Conservation (phyloP, 148 eudicot species). For the Agrostemma githago region DNA sequence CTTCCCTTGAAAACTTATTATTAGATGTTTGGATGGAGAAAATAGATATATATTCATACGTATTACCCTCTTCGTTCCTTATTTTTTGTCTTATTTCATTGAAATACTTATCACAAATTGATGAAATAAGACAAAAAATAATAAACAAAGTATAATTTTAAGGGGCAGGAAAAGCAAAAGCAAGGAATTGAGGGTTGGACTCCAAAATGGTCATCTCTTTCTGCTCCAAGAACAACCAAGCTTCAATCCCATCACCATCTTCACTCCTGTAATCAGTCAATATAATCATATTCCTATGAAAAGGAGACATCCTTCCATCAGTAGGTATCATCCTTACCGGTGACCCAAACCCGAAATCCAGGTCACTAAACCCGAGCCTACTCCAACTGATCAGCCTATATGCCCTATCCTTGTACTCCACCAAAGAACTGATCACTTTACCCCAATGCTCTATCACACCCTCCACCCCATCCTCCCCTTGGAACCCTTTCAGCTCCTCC, state of each 20-base stretch:
- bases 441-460: slow-evolving; percentile 6
- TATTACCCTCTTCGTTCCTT: too few relatives aligned
- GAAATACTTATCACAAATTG: too few relatives aligned
- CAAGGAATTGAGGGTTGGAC: neutral
- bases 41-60: too few relatives aligned
- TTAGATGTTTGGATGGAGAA: too few relatives aligned
- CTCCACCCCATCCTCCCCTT: slow-evolving; percentile 1
- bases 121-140: too few relatives aligned
- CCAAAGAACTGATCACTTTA: neutral
- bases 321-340: neutral
- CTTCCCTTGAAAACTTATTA: too few relatives aligned
- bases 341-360: slow-evolving; percentile 15
- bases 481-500: slow-evolving; percentile 7
- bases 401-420: neutral
- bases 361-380: neutral
- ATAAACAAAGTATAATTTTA: too few relatives aligned
- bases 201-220: slow-evolving; percentile 7
- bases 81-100: too few relatives aligned
- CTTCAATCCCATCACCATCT: neutral
- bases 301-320: slow-evolving; percentile 3
- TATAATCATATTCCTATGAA: slow-evolving; percentile 7
- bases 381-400: slow-evolving; percentile 11
- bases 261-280: slow-evolving; percentile 6
- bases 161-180: slow-evolving; percentile 14
- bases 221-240: slow-evolving; percentile 5